Percentiles rank a stretch among this genome's conserved stretches.
Evolutionary conservation across 805 yeast species (phyloP).

Genomic region (Pichia cabralensis): DNA sequence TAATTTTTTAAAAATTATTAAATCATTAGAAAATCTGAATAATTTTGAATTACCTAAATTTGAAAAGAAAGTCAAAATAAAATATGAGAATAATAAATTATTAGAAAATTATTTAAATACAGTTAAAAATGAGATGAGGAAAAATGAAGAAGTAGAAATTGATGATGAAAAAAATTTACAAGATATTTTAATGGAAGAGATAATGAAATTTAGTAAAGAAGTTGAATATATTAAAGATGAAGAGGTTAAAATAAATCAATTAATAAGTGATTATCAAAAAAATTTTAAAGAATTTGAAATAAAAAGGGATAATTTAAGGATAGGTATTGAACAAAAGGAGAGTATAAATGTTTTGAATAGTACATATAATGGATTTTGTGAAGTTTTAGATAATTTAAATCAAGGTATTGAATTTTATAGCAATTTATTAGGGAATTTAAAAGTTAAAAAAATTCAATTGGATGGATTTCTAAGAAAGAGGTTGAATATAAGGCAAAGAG

Average conservation of each 20-base stretch:
- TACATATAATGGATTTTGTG: constrained; percentile 40
- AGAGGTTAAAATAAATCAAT: constrained; percentile 26
- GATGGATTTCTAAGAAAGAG: background rate
- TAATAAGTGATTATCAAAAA: constrained; percentile 18
- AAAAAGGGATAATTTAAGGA: constrained; percentile 23
- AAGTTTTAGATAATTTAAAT: constrained; percentile 47
- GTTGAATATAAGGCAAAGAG: background rate
- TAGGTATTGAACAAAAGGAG: constrained; percentile 32
- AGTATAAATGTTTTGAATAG: constrained; percentile 43
- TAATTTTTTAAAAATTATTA: constrained; percentile 27
- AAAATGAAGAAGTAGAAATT: constrained; percentile 13
- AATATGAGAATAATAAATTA: constrained; percentile 21
- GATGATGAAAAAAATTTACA: constrained; percentile 31
- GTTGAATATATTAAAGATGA: constrained; percentile 36
- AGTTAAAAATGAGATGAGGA: constrained; percentile 35
- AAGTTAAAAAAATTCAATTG: constrained; percentile 20
- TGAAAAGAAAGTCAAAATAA: too few species aligned
- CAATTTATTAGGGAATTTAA: constrained; percentile 31
- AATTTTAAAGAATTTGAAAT: constrained; percentile 25
- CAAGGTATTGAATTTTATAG: constrained; percentile 68
- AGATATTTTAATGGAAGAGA: constrained; percentile 29
- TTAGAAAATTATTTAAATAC: constrained; percentile 27
- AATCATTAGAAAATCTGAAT: constrained; percentile 25
- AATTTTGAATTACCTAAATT: background rate
- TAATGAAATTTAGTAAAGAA: constrained; percentile 41